These are phyloP conservation scores for Talaromyces sp. DNA, from an alignment of 2,329 filamentous ascomycete species.

Conservation along the genomic window DNA sequence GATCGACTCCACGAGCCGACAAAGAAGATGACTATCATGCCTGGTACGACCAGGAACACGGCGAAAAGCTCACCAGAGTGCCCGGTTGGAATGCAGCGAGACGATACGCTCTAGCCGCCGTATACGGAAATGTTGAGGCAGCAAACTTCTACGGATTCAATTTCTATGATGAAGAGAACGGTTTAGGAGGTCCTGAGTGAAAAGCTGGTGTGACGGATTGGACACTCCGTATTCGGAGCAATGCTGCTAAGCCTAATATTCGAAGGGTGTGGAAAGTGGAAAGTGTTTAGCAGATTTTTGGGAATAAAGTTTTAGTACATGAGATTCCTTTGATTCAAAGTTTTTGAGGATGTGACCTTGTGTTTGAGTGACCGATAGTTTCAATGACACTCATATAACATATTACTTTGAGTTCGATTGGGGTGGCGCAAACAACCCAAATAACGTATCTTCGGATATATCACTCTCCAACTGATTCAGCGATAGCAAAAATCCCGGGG, in stretches of 20 bases:
- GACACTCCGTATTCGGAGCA: background rate
- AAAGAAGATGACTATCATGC: background rate
- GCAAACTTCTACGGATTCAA: background rate
- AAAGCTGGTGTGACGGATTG: background rate
- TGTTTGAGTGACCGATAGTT: background rate
- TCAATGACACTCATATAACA: background rate
- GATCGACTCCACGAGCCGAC: background rate
- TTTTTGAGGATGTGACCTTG: background rate
- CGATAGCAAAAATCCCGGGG: background rate
- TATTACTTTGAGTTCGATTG: background rate
- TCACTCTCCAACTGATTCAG: background rate
- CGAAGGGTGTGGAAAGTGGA: background rate
- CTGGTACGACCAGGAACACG: background rate
- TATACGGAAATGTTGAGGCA: background rate
- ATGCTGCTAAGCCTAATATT: background rate
- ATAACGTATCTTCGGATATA: background rate
- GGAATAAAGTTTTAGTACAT: too few relatives aligned
- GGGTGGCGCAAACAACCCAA: background rate
- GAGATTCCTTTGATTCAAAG: background rate
- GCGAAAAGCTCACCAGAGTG: background rate
- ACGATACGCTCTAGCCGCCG: background rate
- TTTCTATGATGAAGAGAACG: background rate
- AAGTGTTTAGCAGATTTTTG: background rate
- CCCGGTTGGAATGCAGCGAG: background rate
- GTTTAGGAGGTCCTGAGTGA: background rate